Evolutionary conservation across 371 early-diverging fungal genomes (phyloP).

Genomic region (Capniomyces stellatus): DNA sequence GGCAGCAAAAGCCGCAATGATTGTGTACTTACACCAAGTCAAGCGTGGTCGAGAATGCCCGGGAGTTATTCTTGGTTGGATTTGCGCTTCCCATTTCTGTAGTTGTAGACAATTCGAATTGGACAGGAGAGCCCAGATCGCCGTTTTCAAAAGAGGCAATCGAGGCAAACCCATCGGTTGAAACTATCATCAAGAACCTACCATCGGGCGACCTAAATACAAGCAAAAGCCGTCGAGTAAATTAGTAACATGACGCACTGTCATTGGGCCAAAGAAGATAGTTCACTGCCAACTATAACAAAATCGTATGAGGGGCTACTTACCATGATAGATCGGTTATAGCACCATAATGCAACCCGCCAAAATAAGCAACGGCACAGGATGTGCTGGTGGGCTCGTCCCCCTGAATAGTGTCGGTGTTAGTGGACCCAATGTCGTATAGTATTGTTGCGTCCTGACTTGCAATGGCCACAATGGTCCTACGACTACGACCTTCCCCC

Average conservation of each 20-base stretch:
- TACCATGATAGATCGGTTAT: constrained; percentile 76
- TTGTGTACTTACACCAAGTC: too few species aligned
- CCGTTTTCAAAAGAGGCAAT: constrained; percentile 48
- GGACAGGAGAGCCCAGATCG: constrained; percentile 4
- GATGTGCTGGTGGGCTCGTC: neutral
- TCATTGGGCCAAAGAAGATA: neutral
- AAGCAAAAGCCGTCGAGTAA: constrained; percentile 15
- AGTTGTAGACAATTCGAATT: neutral
- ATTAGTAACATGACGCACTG: neutral
- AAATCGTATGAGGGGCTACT: neutral
- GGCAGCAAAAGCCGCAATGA: too few species aligned
- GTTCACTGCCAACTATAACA: too few species aligned
- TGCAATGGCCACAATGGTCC: neutral
- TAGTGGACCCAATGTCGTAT: neutral
- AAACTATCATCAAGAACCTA: constrained; percentile 46
- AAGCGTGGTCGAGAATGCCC: too few species aligned
- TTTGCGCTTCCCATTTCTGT: too few species aligned
- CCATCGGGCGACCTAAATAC: constrained; percentile 43
- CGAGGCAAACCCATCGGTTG: constrained; percentile 83
- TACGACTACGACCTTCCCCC: neutral
- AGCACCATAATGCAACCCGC: constrained; percentile 75
- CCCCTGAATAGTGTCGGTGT: neutral
- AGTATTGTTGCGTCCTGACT: neutral
- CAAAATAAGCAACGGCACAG: constrained; percentile 44
- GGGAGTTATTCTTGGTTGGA: neutral